phyloP scores from a whole-genome alignment of 495 filamentous ascomycete species.

The Lasiosphaeriaceae sp. region DNA sequence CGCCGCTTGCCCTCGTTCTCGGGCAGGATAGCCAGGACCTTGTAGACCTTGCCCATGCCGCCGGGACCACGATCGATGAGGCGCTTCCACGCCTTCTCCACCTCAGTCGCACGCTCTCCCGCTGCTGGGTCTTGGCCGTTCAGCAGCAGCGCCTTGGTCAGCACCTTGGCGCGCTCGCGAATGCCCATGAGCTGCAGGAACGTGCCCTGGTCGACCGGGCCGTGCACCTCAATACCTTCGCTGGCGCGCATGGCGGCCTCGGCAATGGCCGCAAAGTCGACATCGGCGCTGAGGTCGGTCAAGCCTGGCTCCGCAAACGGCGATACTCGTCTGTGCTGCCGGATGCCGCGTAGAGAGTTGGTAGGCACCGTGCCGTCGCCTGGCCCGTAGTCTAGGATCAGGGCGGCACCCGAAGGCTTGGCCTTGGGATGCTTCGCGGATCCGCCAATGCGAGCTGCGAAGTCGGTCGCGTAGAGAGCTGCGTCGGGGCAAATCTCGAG shows the following conservation, averaged over 20 bases:
- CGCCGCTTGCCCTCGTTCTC: conserved; percentile 66
- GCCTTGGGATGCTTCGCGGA: conserved; percentile 52
- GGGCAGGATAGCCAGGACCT: conserved; percentile 85
- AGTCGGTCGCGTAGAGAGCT: conserved; percentile 69
- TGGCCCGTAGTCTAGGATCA: conserved; percentile 94
- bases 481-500: conserved; percentile 91
- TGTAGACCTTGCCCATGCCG: conserved; percentile 93
- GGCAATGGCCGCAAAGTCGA: conserved; percentile 82
- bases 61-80: conserved; percentile 71
- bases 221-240: conserved; percentile 83
- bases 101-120: conserved; percentile 58
- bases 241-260: conserved; percentile 73
- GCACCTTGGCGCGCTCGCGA: conserved; percentile 65
- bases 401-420: conserved; percentile 70
- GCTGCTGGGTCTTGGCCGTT: conserved; percentile 47
- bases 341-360: conserved; percentile 86
- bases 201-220: conserved; percentile 79
- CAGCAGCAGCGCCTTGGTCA: conserved; percentile 47
- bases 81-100: conserved; percentile 73
- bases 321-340: conserved; percentile 63
- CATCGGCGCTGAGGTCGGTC: conserved; percentile 84
- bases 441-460: conserved; percentile 79
- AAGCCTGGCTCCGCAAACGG: conserved; percentile 74
- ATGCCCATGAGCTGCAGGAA: conserved; percentile 82
- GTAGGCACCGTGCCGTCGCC: conserved; percentile 65